Base-by-base conservation (phyloP, 192 early-diverging fungal species). In the Backusella westeae region DNA sequence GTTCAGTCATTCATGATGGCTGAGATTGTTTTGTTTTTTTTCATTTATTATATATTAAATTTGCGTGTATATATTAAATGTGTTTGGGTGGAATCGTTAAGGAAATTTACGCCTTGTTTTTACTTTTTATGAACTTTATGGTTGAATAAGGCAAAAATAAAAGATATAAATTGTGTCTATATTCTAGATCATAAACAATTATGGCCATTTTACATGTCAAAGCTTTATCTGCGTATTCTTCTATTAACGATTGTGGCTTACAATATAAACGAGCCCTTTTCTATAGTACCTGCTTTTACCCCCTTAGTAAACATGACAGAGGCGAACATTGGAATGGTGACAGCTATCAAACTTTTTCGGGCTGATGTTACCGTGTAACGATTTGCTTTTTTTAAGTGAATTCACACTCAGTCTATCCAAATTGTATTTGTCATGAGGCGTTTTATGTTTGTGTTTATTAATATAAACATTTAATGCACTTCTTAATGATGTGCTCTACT, bases 61-160 rank as follows among this genome's bases (percentile, higher is more conserved):
- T 52, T 0, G 12, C 12, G 5, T 14, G 41, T 42, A 42, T 42
- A 4, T 1, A 42, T 15, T 12, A 42, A 32, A 32, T 32, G 32
- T 42, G 0, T 42, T 49, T 49, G 44, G 44, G 4, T 49, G 1
- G 10, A 44, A 44, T 44, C 41, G 10, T 44, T 12, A 19, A 19
- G 15, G 44, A 49, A 49, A 49, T n/a, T 49, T 49, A 49, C 17
- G 15, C 17, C 44, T 17, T 49, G 17, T 23, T 56, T 56, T 56
- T 56, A 7, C 53, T 56, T 56, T 56, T 56, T 56, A 23, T 56
- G 53, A 56, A 56, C 53, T 56, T 56, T 56, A 56, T 56, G 53
- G 21, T 56, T 56, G 23, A 56, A 56, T 56, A 26, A 56, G 53
- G 53, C 53, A 56, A 56, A 56, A 56, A 56, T 1, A 21, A 26